phyloP scores from a whole-genome alignment of 768 basidiomycete genomes.

The Cystofilobasidium ferigula region DNA sequence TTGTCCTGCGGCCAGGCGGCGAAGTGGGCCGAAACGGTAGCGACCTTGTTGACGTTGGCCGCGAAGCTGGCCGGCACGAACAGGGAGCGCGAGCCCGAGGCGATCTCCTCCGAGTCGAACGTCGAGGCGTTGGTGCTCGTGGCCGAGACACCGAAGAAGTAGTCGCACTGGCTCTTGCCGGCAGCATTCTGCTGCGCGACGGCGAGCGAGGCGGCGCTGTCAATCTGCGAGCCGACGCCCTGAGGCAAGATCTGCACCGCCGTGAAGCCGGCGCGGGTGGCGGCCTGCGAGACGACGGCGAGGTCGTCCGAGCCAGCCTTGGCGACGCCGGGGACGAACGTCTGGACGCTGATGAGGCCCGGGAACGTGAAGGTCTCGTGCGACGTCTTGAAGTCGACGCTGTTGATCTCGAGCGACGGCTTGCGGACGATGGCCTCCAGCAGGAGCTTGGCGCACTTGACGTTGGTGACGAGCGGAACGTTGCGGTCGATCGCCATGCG shows the following conservation, averaged over 20 bases:
- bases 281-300: constrained; percentile 59
- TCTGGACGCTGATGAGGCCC: constrained; percentile 75
- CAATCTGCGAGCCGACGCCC: constrained; percentile 53
- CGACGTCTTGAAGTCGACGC: constrained; percentile 85
- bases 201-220: constrained; percentile 58
- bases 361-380: constrained; percentile 83
- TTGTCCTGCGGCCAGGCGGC: constrained; percentile 80
- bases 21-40: constrained; percentile 74
- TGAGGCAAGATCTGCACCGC: constrained; percentile 67
- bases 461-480: constrained; percentile 91
- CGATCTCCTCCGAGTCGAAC: constrained; percentile 52
- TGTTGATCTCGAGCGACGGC: constrained; percentile 80
- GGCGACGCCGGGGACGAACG: constrained; percentile 68
- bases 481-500: constrained; percentile 99
- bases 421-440: constrained; percentile 66
- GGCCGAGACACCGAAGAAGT: constrained; percentile 68
- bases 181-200: constrained; percentile 55
- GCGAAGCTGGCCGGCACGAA: constrained; percentile 56
- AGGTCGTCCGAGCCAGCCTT: constrained; percentile 51
- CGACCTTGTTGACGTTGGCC: constrained; percentile 46
- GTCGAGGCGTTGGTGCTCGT: constrained; percentile 52
- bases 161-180: constrained; percentile 70
- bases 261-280: constrained; percentile 81
- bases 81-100: constrained; percentile 68
- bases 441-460: constrained; percentile 95